Conservation (phyloP, 768 basidiomycete species). For the Amanita jacksonii region DNA sequence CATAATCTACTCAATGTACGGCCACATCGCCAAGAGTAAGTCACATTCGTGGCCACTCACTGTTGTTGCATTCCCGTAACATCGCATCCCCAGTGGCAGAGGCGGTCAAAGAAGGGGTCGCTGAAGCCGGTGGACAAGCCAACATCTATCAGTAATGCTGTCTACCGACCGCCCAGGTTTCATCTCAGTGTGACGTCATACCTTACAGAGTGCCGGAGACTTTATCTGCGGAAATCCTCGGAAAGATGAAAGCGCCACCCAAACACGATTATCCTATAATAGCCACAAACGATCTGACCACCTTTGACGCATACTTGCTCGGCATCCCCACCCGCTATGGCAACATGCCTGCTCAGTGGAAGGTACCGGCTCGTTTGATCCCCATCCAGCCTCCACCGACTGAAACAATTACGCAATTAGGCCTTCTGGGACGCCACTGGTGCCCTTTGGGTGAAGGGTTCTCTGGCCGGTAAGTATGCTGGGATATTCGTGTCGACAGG, state of each 20-base stretch:
- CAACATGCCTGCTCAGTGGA: slow-evolving; percentile 72
- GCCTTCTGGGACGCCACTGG: slow-evolving; percentile 75
- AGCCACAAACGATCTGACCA: slow-evolving; percentile 36
- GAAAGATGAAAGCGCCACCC: slow-evolving; percentile 59
- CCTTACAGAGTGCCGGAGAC: slow-evolving; percentile 64
- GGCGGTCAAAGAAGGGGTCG: slow-evolving; percentile 38
- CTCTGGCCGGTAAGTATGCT: slow-evolving; percentile 66
- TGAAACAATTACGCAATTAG: slow-evolving; percentile 13
- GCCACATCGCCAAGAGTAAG: slow-evolving; percentile 62
- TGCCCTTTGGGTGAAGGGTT: slow-evolving; percentile 47
- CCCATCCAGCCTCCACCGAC: neutral
- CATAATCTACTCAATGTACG: slow-evolving; percentile 66
- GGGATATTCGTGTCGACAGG: slow-evolving; percentile 67
- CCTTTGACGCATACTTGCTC: slow-evolving; percentile 66
- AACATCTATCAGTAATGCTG: slow-evolving; percentile 44
- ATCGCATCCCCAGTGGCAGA: slow-evolving; percentile 44
- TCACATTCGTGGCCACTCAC: slow-evolving; percentile 13
- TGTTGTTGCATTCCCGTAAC: no score
- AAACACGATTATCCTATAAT: slow-evolving; percentile 69
- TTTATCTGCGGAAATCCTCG: slow-evolving; percentile 55
- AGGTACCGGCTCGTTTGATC: slow-evolving; percentile 29
- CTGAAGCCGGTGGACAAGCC: slow-evolving; percentile 37
- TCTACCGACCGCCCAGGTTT: neutral
- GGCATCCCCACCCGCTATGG: slow-evolving; percentile 80
- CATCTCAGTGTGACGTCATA: neutral